Base-by-base conservation (phyloP, 768 basidiomycete species). In the Lentinus tigrinus region DNA sequence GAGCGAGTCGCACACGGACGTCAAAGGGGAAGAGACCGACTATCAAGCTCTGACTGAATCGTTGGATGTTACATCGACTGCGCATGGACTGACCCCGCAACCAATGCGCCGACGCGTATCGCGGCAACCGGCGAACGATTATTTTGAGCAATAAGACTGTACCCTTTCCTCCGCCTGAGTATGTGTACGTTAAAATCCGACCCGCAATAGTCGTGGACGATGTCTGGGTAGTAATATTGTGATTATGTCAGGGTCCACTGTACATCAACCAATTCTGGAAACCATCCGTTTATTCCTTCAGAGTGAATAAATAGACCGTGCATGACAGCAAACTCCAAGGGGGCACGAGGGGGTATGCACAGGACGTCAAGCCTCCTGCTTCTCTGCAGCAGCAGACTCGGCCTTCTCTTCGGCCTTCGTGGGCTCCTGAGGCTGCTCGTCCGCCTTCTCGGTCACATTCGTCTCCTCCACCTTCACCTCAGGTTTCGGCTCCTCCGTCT, bases 401-500 rank as follows among this genome's bases (percentile, higher is more conserved):
- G 8, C 40, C 3, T 46, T 23, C 14, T 46, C 21, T 19, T 19
- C 13, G 21, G 21, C 21, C 21, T 23, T 26, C 23, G 21, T 13
- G 24, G 43, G 43, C 24, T 46, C 43, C 8, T 19, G 7, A 7
- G 43, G 3, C 21, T 40, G 14, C 39, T 40, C 39, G 39, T 5
- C 43, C 6, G 21, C 47, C 52, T 54, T 42, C 39, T 40, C 39
- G 39, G 21, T 23, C 6, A 13, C 47, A 46, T 54, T 42, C 37
- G 36, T 50, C 61, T 60, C 49, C 56, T 65, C 65, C 3, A 47
- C 38, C 5, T 39, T 27, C 43, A 40, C 54, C 34, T 47, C 55
- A 11, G 14, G 13, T 21, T 63, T 53, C 37, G 54, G 28, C 50
- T 39, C 52, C 21, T 61, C 56, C 26, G 39, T 36, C 57, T 57